Base-by-base conservation (phyloP, 768 basidiomycete species). In the Psilocybe cubensis region DNA sequence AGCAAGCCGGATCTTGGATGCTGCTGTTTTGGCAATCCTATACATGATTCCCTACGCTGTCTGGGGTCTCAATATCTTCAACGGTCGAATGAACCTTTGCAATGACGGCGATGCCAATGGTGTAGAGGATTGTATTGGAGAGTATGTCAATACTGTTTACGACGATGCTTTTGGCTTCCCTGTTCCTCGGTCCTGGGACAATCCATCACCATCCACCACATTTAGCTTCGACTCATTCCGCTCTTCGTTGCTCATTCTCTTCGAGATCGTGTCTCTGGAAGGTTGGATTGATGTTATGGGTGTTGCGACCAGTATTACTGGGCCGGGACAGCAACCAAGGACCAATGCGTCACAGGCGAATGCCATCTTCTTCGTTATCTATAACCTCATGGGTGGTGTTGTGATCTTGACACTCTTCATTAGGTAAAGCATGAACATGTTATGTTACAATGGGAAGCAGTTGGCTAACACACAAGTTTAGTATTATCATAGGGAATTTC, bases 281-380 rank as follows among this genome's bases (percentile, higher is more conserved):
- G 96, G 96, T 2, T 98, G 96, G 96, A 83, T 92, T n/a, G 93
- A 96, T 67, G 96, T 95, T 48, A 90, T 97, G 89, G 75, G 73
- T 33, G 81, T 88, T 23, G 89, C 88, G 1, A 91, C 91, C 70
- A 85, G 87, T 59, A 89, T 97, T 61, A 87, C 83, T 1, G 92
- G 89, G 4, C 68, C 61, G 20, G 84, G 85, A 25, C 73, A 72
- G 53, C 94, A 97, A 68, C 92, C 94, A 0, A 73, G 81, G 57
- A 79, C 74, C 38, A 91, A 96, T 59, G 83, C 81, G 1, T 82
- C 89, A 0, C 91, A 92, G 59, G 83, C 79, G 63, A 96, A 98
- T 67, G 91, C 92, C 0, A 82, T 98, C 42, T 97, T 96, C 71
- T 94, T 96, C 76, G 72, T 98, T 54, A 82, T 92, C 49, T 98